Conservation (phyloP, 2,329 filamentous ascomycete species). For the Hymenoscyphus occultus region DNA sequence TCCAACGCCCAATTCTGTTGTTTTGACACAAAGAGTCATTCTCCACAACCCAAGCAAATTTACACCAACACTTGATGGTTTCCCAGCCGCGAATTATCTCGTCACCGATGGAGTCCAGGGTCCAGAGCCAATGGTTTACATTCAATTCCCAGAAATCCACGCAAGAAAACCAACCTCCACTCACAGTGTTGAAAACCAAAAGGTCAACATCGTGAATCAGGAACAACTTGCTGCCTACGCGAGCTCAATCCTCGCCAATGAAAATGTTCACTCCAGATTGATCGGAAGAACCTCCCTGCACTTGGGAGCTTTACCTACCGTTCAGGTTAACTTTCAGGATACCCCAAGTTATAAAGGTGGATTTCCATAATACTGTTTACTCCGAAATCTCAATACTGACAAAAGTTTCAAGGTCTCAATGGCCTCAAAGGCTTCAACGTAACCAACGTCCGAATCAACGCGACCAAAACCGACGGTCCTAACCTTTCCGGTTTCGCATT, state of each 20-base stretch:
- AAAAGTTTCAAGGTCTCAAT: slow-evolving; percentile 50
- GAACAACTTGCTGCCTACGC: slow-evolving; percentile 49
- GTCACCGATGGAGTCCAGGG: slow-evolving; percentile 36
- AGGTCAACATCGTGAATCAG: slow-evolving; percentile 42
- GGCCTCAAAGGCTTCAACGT: slow-evolving; percentile 50
- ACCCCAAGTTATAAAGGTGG: slow-evolving; percentile 55
- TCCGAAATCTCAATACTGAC: not conserved
- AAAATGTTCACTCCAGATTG: slow-evolving; percentile 49
- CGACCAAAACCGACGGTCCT: slow-evolving; percentile 39
- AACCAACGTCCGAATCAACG: slow-evolving; percentile 46
- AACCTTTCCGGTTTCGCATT: slow-evolving; percentile 53
- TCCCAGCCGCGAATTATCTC: slow-evolving; percentile 50
- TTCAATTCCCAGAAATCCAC: slow-evolving; percentile 35
- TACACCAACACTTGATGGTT: slow-evolving; percentile 52
- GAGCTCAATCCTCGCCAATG: slow-evolving; percentile 45
- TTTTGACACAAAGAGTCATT: slow-evolving; percentile 46
- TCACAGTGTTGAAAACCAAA: slow-evolving; percentile 46
- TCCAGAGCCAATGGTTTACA: slow-evolving; percentile 28
- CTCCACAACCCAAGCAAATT: slow-evolving; percentile 48
- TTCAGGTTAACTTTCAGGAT: slow-evolving; percentile 53
- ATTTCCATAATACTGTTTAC: no score
- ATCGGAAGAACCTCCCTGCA: slow-evolving; percentile 51
- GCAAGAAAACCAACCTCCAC: slow-evolving; percentile 35
- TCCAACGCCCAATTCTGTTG: slow-evolving; percentile 47
- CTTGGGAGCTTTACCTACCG: slow-evolving; percentile 47